phyloP scores from a whole-genome alignment of 768 basidiomycete species.

The Chalciporus piperatus region DNA sequence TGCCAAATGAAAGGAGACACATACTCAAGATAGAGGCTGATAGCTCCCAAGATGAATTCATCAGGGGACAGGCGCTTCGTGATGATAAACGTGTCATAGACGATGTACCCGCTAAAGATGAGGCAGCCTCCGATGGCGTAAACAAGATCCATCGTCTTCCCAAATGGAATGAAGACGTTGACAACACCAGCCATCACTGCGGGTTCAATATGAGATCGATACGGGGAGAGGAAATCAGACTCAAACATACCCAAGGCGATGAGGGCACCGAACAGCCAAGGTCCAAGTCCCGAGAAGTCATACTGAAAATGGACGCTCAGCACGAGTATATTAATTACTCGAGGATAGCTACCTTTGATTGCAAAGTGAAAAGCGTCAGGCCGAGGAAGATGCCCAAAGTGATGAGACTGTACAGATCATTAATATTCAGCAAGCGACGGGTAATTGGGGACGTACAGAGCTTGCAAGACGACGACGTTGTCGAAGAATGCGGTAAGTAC shows the following conservation, averaged over 20 bases:
- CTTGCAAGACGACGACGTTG: constrained; percentile 76
- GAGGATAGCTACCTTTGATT: constrained; percentile 67
- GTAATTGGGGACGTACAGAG: constrained; percentile 52
- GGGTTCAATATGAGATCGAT: constrained; percentile 2
- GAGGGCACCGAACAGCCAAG: constrained; percentile 85
- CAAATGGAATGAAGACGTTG: constrained; percentile 84
- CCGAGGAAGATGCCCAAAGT: constrained; percentile 93
- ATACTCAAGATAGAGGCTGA: constrained; percentile 93
- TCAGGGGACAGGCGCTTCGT: constrained; percentile 87
- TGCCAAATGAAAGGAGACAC: constrained; percentile 34
- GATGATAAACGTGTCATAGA: constrained; percentile 90
- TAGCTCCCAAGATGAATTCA: constrained; percentile 87
- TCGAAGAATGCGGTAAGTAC: constrained; percentile 75
- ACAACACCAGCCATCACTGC: constrained; percentile 80
- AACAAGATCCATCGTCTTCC: constrained; percentile 74
- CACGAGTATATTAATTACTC: neutral
- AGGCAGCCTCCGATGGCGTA: constrained; percentile 77
- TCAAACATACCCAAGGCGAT: constrained; percentile 64
- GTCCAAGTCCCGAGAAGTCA: constrained; percentile 91
- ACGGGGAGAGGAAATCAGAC: neutral
- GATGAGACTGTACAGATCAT: constrained; percentile 54
- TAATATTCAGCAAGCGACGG: constrained; percentile 1
- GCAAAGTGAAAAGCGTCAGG: constrained; percentile 90
- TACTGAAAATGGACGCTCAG: constrained; percentile 47
- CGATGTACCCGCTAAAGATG: constrained; percentile 86